Evolutionary conservation across 2,329 filamentous ascomycete genomes (phyloP).

Genomic region (Neoarthrinium moseri): DNA sequence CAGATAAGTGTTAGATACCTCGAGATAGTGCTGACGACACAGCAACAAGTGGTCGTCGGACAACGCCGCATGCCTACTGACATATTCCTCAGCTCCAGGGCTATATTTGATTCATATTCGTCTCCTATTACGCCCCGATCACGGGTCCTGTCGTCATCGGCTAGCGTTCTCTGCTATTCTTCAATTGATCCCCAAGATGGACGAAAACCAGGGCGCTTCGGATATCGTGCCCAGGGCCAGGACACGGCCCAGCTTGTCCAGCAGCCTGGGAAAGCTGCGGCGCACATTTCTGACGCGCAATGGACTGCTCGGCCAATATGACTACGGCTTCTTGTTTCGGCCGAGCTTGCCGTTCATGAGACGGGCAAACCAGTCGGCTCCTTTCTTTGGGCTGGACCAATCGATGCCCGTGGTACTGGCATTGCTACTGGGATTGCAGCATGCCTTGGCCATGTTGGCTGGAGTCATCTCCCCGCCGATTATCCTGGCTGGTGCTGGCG

Average conservation of each 20-base stretch:
- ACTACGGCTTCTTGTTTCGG: conserved; percentile 86
- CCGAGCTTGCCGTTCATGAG: conserved; percentile 82
- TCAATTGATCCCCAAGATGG: conserved; percentile 43
- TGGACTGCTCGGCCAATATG: conserved; percentile 80
- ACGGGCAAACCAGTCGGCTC: conserved; percentile 55
- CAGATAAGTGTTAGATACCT: too few relatives aligned
- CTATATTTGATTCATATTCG: too few relatives aligned
- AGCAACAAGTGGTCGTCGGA: too few relatives aligned
- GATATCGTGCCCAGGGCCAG: conserved; percentile 42
- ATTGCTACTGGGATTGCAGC: conserved; percentile 74
- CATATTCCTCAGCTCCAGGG: too few relatives aligned
- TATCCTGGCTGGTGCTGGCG: conserved; percentile 60
- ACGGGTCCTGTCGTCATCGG: too few relatives aligned
- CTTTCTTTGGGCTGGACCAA: conserved; percentile 84
- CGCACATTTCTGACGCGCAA: conserved; percentile 57
- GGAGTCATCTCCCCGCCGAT: conserved; percentile 78
- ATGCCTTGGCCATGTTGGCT: conserved; percentile 74
- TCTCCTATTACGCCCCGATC: too few relatives aligned
- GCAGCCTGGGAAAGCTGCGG: conserved; percentile 29
- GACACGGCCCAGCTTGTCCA: conserved; percentile 30
- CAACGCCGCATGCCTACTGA: too few relatives aligned
- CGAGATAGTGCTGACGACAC: too few relatives aligned
- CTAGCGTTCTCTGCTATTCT: too few relatives aligned
- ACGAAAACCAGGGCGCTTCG: conserved; percentile 54
- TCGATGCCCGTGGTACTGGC: conserved; percentile 73